These are phyloP conservation scores for Pichia nanzhaoensis DNA, from an alignment of 805 yeast genomes.

Conservation along the genomic window DNA sequence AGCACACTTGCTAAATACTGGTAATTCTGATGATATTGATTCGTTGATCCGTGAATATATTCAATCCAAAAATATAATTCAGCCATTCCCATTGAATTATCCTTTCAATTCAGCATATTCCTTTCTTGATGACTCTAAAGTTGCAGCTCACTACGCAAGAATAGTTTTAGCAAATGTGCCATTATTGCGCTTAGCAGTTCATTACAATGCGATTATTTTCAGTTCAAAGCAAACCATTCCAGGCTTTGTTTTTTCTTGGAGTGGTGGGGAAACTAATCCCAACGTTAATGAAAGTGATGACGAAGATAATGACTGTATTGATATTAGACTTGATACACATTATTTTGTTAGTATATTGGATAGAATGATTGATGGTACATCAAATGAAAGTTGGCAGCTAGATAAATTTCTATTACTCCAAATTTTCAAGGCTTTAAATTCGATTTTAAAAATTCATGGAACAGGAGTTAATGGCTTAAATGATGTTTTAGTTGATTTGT, in stretches of 20 bases:
- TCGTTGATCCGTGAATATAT: constrained; percentile 20
- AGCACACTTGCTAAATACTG: constrained; percentile 10
- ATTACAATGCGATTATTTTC: constrained; percentile 9
- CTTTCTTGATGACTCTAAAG: constrained; percentile 16
- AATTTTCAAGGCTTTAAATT: constrained; percentile 23
- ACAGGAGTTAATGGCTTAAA: constrained; percentile 5
- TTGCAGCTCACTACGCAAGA: constrained; percentile 17
- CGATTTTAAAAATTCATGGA: constrained; percentile 16
- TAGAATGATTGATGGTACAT: constrained; percentile 18
- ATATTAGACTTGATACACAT: constrained; percentile 19
- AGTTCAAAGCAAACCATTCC: constrained; percentile 6
- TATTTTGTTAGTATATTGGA: constrained; percentile 20
- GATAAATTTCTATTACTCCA: constrained; percentile 21
- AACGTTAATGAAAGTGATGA: not conserved
- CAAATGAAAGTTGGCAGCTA: constrained; percentile 19
- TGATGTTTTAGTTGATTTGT: constrained; percentile 13
- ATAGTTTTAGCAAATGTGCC: constrained; percentile 20
- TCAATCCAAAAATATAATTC: constrained; percentile 20
- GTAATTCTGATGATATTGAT: constrained; percentile 1
- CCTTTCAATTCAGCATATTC: constrained; percentile 18
- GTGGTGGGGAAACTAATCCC: constrained; percentile 6
- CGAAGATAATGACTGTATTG: constrained; percentile 4
- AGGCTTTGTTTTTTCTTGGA: constrained; percentile 16
- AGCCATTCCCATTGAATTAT: constrained; percentile 25
- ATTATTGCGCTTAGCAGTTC: constrained; percentile 14